phyloP scores from a whole-genome alignment of 345 rosid species.

The Salix dunnii region DNA sequence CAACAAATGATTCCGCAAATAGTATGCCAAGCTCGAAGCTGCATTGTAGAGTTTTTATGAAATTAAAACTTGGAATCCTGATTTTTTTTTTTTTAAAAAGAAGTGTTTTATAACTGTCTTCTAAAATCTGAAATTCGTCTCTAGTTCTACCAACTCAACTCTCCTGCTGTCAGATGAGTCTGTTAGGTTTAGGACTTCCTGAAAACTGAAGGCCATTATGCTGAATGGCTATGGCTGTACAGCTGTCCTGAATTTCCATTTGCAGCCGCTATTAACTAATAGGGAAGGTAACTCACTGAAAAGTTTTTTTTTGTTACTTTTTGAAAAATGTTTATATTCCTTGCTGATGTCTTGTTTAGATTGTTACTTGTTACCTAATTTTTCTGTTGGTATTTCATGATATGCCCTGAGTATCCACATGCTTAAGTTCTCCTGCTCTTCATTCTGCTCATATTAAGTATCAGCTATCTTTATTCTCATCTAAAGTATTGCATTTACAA shows the following conservation, averaged over 20 bases:
- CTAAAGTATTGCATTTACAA: background rate
- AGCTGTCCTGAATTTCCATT: background rate
- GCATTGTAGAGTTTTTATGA: background rate
- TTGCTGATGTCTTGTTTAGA: background rate
- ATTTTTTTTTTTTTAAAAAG: background rate
- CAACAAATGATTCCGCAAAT: background rate
- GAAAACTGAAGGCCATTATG: background rate
- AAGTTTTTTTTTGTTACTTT: background rate
- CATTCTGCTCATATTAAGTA: background rate
- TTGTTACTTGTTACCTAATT: background rate
- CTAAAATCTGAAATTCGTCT: background rate
- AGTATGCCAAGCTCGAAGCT: background rate
- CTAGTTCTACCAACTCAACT: no score
- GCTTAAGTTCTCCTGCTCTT: background rate
- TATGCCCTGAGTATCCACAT: background rate
- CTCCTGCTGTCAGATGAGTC: no score
- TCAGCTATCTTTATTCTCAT: background rate
- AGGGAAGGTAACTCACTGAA: background rate
- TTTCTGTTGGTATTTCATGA: background rate
- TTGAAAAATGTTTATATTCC: no score
- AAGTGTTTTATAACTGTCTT: background rate
- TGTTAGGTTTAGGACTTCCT: background rate
- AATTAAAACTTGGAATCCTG: background rate
- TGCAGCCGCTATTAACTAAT: background rate
- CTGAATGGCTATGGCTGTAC: background rate